Evolutionary conservation across 1,284 basidiomycete species (phyloP), one percentile per base, ranked within the genome.

Genomic region (Rhodofomes roseus): DNA sequence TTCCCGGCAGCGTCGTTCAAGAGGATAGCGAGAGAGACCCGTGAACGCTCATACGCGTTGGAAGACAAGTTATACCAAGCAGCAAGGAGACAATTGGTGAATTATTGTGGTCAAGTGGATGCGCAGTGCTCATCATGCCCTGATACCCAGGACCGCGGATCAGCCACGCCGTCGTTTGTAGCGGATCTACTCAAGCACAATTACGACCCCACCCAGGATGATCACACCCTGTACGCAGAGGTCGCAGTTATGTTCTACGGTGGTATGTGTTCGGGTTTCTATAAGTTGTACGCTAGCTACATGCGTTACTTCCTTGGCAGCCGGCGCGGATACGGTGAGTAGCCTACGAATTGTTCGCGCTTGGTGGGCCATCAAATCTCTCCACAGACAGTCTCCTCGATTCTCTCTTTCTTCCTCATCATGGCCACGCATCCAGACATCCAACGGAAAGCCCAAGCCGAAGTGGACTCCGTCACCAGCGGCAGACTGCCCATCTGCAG

Each of bases 401-500:
- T 78, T 18, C 69, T 72, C 46, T 68, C 74, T 29, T 79, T 82
- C 66, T 67, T 79, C 52, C 70, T 78, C 31, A 76, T 77, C 7
- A 81, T 84, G 79, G 64, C 77, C 14, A 66, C 68, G 54, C 67
- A 78, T 62, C 81, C 81, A 0, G 72, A 78, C 16, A 73, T 76
- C 4, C 74, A 80, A 57, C 56, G 58, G 36, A 74, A 71, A 48
- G 81, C 78, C 1, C 80, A 81, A 62, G 70, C 68, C 25, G 81
- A 83, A 62, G 66, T 83, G 37, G 80, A 82, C 59, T 50, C 62
- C 1, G 76, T 81, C 25, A 58, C 81, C 44, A 76, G 77, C 6
- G 60, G 59, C 18, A 73, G 79, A 23, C 71, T 82, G 14, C 81
- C 81, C 4, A 74, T 72, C 4, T 80, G 79, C 59, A 68, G 64